Conservation (phyloP, 2,329 filamentous ascomycete species). For the Magnaporthiopsis rhizophila region DNA sequence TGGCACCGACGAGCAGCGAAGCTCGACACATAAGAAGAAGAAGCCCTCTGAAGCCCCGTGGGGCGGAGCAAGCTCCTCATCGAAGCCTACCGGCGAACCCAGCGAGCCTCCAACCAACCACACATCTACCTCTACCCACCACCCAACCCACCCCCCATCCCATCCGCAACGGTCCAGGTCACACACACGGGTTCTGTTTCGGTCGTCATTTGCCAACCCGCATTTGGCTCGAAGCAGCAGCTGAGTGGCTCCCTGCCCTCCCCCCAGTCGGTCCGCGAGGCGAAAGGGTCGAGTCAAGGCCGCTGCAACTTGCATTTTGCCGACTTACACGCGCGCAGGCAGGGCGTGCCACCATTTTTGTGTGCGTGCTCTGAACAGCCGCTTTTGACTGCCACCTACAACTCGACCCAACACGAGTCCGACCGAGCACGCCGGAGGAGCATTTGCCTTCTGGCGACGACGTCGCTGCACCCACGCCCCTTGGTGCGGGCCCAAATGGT, state of each 20-base stretch:
- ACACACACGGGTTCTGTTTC: slow-evolving; percentile 1
- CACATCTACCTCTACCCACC: background rate
- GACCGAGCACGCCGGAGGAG: background rate
- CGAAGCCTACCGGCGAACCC: too few relatives aligned
- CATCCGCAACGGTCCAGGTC: background rate
- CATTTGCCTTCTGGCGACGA: background rate
- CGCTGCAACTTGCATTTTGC: slow-evolving; percentile 5
- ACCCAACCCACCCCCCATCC: background rate
- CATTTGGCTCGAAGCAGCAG: background rate
- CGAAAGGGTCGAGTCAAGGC: slow-evolving; percentile 3
- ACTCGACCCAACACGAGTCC: background rate
- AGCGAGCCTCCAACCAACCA: too few relatives aligned
- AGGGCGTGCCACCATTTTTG: background rate
- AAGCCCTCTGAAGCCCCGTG: too few relatives aligned
- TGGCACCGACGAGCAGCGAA: too few relatives aligned
- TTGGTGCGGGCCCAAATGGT: background rate
- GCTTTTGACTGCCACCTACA: background rate
- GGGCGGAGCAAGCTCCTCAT: too few relatives aligned
- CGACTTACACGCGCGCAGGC: slow-evolving; percentile 5
- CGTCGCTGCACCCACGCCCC: background rate
- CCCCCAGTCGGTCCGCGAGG: slow-evolving; percentile 2
- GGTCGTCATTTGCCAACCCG: background rate
- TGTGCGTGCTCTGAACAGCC: background rate
- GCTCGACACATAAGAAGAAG: too few relatives aligned
- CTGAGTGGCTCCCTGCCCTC: background rate